Evolutionary conservation across 2,329 filamentous ascomycete genomes (phyloP).

Genomic region (Diaporthe sp.): DNA sequence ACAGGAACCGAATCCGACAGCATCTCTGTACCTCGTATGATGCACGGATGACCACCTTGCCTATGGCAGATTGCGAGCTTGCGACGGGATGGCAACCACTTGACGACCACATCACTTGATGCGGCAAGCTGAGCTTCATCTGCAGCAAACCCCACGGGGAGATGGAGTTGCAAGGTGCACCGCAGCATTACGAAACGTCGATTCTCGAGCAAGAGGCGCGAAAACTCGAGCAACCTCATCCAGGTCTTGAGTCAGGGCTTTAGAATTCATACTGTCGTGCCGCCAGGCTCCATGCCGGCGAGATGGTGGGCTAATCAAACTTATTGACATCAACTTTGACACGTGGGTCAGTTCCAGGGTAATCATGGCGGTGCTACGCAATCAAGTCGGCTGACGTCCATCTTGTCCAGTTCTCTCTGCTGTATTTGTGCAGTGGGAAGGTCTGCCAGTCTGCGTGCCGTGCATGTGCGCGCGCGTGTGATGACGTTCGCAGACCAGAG

Average conservation of each 20-base stretch:
- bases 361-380: constrained; percentile 11
- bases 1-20: not conserved
- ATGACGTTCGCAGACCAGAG: constrained; percentile 8
- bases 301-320: constrained; percentile 1
- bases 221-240: not conserved
- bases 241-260: not conserved
- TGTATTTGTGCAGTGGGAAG: not conserved
- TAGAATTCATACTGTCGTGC: not conserved
- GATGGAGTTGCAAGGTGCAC: not conserved
- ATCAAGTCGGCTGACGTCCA: not conserved
- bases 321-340: constrained; percentile 1
- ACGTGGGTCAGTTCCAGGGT: not conserved
- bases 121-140: not conserved
- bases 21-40: not conserved
- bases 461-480: not conserved
- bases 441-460: not conserved
- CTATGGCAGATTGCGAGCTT: not conserved
- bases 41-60: not conserved
- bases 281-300: not conserved
- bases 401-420: not conserved
- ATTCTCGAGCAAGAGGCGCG: not conserved
- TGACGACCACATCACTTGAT: constrained; percentile 24
- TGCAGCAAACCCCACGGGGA: constrained; percentile 22
- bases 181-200: not conserved
- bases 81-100: not conserved